Evolutionary conservation across 192 early-diverging fungal genomes (phyloP).

Genomic region (Coemansia sp.): DNA sequence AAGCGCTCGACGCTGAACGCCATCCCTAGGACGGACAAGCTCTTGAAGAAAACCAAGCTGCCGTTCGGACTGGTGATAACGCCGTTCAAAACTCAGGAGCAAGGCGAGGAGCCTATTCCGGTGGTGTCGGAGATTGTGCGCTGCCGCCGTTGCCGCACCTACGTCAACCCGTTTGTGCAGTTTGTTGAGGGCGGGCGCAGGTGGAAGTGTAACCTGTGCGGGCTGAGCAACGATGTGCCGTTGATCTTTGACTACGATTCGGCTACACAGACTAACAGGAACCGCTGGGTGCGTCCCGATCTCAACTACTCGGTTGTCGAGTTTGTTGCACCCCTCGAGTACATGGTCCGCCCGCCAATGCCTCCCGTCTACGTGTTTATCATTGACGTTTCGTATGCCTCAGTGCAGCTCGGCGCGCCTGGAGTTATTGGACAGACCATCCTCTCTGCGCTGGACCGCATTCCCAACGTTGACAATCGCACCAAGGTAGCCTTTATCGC

Average conservation of each 20-base stretch:
- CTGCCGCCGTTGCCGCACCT: conserved; percentile 92
- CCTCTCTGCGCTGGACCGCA: conserved; percentile 76
- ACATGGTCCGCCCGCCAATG: conserved; percentile 98
- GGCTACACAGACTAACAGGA: conserved; percentile 74
- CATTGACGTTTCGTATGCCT: conserved; percentile 92
- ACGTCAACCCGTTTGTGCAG: conserved; percentile 95
- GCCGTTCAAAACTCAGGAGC: conserved; percentile 64
- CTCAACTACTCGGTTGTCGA: conserved; percentile 90
- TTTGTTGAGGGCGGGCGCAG: conserved; percentile 95
- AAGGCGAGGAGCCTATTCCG: conserved; percentile 72
- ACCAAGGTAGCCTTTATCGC: conserved; percentile 91
- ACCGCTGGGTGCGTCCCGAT: conserved; percentile 89
- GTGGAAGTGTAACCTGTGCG: conserved; percentile 98
- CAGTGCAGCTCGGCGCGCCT: conserved; percentile 85
- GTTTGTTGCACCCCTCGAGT: conserved; percentile 95
- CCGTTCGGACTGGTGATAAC: conserved; percentile 91
- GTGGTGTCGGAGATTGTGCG: conserved; percentile 94
- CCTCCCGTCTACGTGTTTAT: conserved; percentile 92
- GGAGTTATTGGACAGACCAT: conserved; percentile 82
- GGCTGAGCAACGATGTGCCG: conserved; percentile 87
- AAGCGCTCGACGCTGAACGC: conserved; percentile 91
- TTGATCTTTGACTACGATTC: conserved; percentile 78
- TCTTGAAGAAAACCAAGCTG: conserved; percentile 86
- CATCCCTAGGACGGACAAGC: conserved; percentile 79
- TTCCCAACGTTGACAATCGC: conserved; percentile 89